Percentiles rank a stretch among this genome's conserved stretches.
Evolutionary conservation across 495 filamentous ascomycete species (phyloP).

Genomic region (Talaromyces proteolyticus): DNA sequence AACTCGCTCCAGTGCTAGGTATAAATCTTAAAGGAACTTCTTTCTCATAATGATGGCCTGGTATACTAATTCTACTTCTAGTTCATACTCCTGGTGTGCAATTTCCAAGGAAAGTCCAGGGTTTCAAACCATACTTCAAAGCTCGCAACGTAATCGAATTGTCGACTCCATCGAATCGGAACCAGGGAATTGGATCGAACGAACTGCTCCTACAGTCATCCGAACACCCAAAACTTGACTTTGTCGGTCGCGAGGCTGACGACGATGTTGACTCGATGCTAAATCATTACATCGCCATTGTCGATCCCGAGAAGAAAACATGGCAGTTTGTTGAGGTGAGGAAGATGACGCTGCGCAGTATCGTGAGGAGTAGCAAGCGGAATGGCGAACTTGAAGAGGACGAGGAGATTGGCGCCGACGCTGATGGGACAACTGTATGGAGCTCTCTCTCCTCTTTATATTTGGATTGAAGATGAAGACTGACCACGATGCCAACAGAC

Average conservation of each 20-base stretch:
- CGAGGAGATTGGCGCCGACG: constrained; percentile 32
- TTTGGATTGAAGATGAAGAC: constrained; percentile 6
- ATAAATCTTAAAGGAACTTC: constrained; percentile 12
- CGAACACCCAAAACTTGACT: constrained; percentile 72
- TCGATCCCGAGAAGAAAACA: constrained; percentile 65
- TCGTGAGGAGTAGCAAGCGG: constrained; percentile 47
- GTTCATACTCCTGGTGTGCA: constrained; percentile 64
- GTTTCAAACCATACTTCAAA: constrained; percentile 60
- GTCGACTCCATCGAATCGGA: constrained; percentile 29
- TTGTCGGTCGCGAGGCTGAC: constrained; percentile 68
- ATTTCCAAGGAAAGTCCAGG: constrained; percentile 43
- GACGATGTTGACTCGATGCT: constrained; percentile 58
- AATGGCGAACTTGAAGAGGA: constrained; percentile 27
- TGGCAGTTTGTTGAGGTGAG: constrained; percentile 71
- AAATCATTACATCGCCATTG: constrained; percentile 84
- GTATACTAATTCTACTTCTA: too few relatives aligned
- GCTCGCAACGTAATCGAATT: constrained; percentile 30
- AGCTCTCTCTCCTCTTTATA: neutral
- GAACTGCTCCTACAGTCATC: constrained; percentile 78
- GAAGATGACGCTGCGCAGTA: constrained; percentile 65
- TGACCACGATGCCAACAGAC: constrained; percentile 29
- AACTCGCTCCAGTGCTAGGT: constrained; percentile 64
- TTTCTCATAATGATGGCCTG: too few relatives aligned
- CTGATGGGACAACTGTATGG: constrained; percentile 27
- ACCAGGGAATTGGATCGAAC: constrained; percentile 34